A percentile compares a stretch with the other conserved stretches of the same genome.
These are phyloP conservation scores for Volvox carteri DNA, from an alignment of 163 green algal genomes.

Conservation along the genomic window DNA sequence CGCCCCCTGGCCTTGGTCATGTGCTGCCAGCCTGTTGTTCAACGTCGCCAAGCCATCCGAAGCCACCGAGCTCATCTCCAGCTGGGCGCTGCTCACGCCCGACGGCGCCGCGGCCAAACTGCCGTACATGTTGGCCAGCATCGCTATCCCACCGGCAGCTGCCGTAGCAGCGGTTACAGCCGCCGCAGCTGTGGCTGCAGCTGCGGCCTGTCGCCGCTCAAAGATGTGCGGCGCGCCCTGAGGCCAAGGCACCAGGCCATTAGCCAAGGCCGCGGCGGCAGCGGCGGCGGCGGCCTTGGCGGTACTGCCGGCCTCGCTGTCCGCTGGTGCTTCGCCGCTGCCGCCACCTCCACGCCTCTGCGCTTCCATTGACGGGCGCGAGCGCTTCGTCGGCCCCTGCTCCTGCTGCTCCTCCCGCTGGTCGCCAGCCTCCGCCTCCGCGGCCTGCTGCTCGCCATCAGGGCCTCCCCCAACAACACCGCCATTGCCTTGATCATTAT, in stretches of 20 bases:
- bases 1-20: neutral
- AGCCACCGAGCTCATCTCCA: conserved; percentile 23
- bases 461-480: too few relatives aligned
- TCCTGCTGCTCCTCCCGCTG: too few relatives aligned
- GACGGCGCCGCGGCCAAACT: neutral
- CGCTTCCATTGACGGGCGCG: neutral
- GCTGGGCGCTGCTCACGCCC: conserved; percentile 26
- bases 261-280: too few relatives aligned
- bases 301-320: neutral
- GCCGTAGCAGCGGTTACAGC: too few relatives aligned
- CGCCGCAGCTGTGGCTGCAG: neutral
- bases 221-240: neutral
- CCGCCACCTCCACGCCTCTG: neutral
- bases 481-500: too few relatives aligned
- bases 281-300: neutral
- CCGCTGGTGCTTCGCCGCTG: neutral
- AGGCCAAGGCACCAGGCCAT: neutral
- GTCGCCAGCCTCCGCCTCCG: too few relatives aligned
- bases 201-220: conserved; percentile 4
- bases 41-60: neutral
- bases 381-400: conserved; percentile 5
- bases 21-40: neutral
- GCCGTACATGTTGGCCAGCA: conserved; percentile 1
- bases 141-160: neutral
- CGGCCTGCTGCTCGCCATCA: too few relatives aligned